Evolutionary conservation across 371 early-diverging fungal genomes (phyloP).

Genomic region (Mucor plumbeus): DNA sequence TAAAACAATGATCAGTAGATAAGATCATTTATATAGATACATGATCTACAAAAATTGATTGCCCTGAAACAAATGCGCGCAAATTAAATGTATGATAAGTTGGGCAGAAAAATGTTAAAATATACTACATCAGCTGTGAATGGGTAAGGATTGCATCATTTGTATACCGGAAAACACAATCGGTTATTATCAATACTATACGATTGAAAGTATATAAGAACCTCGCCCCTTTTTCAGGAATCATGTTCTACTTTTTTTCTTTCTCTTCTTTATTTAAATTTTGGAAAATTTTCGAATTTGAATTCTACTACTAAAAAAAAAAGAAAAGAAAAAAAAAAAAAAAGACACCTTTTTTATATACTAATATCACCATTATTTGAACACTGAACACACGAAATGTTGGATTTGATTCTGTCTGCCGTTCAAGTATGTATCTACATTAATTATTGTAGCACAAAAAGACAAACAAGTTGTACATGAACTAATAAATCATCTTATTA

Average conservation of each 20-base stretch:
- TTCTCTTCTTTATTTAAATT: not conserved
- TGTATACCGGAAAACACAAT: slow-evolving; percentile 22
- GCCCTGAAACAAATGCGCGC: not conserved
- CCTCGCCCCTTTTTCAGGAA: not conserved
- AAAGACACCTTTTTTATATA: not conserved
- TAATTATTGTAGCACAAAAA: not conserved
- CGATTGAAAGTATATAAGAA: not conserved
- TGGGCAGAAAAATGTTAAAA: not conserved
- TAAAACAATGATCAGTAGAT: not conserved
- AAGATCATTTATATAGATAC: not conserved
- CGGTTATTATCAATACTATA: not conserved
- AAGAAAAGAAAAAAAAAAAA: too few relatives aligned
- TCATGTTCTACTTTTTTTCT: slow-evolving; percentile 1
- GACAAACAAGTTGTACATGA: not conserved
- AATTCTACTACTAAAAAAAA: too few relatives aligned
- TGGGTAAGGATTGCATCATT: slow-evolving; percentile 21
- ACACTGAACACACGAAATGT: slow-evolving; percentile 11
- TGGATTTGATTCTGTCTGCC: slow-evolving; percentile 27
- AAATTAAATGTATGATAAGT: not conserved
- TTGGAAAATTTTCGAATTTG: not conserved
- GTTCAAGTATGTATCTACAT: slow-evolving; percentile 20
- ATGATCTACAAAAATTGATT: not conserved
- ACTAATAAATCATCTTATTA: not conserved
- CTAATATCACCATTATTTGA: not conserved
- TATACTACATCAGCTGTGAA: slow-evolving; percentile 7